Base-by-base conservation (phyloP, 2,329 filamentous ascomycete genomes). In the Fusarium sp. region DNA sequence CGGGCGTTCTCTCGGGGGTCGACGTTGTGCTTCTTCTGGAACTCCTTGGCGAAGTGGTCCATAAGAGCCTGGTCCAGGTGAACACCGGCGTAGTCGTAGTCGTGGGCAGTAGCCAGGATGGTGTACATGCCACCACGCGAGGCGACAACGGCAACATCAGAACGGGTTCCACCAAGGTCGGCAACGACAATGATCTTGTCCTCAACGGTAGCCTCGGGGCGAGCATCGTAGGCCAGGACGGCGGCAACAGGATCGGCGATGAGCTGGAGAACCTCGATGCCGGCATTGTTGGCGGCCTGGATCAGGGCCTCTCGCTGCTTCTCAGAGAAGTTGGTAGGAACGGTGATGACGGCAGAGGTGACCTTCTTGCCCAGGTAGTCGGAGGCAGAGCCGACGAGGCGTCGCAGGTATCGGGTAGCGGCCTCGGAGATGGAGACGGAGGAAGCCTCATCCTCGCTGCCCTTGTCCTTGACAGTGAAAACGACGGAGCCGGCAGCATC, bases 41-140 rank as follows among this genome's bases (percentile, higher is more conserved):
- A 99, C 82, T 99, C 96, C 86, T 99, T 99, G 74, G 95, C 92
- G 75, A 98, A 97, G 85, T 97, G 91, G 79, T 99, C 95, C 79
- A 97, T 92, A 64, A 99, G 86, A 54, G 95, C 91, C 79, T 96
- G 88, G 83, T 99, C 96, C 62, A 99, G 86, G 72, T 93, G 90
- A 34, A 89, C 86, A 77, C 96, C 96, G 61, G 92, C 90, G 73
- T 95, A 92, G 77, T 98, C 94, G 82, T 97, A 97, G 84, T 99
- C 96, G 83, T 98, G 96, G 29, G 91, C 89, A 11, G 95, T 97
- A 18, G 96, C 93, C 63, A 99, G 86, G 75, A 97, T 90, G 65
- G 93, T 97, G 86, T 98, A 98, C 85, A 98, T 95, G 78, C 96
- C 96, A 68, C 93, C 93, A 80, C 95, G 89, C 76, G 92, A 97